A percentile compares a stretch with the other conserved stretches of the same genome.
Conservation (phyloP, 805 yeast species). For the Ogataea minuta region DNA sequence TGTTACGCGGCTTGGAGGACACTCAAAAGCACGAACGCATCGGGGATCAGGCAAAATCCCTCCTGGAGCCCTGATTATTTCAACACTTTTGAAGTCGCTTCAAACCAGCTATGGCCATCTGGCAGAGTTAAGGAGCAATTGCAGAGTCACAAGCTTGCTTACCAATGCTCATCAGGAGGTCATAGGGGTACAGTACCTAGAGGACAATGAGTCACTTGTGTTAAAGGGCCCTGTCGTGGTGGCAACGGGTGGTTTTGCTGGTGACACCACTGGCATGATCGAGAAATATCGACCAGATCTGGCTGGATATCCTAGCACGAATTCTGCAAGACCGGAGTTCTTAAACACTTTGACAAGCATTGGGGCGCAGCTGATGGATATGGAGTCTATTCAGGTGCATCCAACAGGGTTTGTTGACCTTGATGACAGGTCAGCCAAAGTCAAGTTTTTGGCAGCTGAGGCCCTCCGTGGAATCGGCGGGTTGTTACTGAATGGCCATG, state of each 20-base stretch:
- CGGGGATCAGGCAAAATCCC: conserved; percentile 66
- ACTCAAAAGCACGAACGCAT: conserved; percentile 77
- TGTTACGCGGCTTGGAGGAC: conserved; percentile 81
- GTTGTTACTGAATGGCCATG: conserved; percentile 45
- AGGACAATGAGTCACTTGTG: conserved; percentile 22
- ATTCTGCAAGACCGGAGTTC: conserved; percentile 63
- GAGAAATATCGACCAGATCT: conserved; percentile 59
- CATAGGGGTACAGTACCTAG: conserved; percentile 32
- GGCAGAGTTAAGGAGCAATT: conserved; percentile 31
- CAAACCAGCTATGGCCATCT: conserved; percentile 44
- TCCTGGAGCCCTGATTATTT: conserved; percentile 67
- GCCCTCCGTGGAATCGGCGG: conserved; percentile 69
- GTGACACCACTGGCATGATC: conserved; percentile 51
- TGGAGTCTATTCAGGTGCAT: conserved; percentile 66
- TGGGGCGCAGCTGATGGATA: conserved; percentile 55
- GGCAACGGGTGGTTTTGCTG: conserved; percentile 69
- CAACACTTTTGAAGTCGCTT: conserved; percentile 48
- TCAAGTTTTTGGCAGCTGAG: conserved; percentile 60
- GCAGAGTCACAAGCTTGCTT: conserved; percentile 41
- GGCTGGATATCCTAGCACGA: conserved; percentile 54
- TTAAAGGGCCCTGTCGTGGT: conserved; percentile 56
- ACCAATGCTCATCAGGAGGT: conserved; percentile 25
- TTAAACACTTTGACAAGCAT: conserved; percentile 51
- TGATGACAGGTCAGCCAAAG: conserved; percentile 36
- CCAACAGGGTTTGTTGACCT: conserved; percentile 61